Base-by-base conservation (phyloP, 768 basidiomycete species). In the Leccinum obscurum region DNA sequence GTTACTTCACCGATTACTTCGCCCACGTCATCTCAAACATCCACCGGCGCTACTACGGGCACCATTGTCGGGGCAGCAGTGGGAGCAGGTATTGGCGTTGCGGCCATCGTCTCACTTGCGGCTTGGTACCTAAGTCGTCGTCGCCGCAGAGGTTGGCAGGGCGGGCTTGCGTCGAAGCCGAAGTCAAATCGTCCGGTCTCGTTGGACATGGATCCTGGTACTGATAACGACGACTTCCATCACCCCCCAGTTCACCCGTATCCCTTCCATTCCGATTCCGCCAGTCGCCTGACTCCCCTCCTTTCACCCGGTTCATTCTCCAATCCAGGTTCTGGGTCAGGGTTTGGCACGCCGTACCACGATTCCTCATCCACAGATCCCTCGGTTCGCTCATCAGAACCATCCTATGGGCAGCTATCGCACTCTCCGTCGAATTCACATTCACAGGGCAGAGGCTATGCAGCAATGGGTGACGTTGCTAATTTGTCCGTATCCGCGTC, bases 71-170 rank as follows among this genome's bases (percentile, higher is more conserved):
- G 75, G 52, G 60, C 62, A 51, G 82, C 82, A 10, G 77, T 85
- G 41, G 85, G 85, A 51, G 79, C 73, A 32, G 69, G 87, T 32
- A 62, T 85, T 37, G 84, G 84, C 58, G 66, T 86, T 22, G 80
- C 83, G n/a, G 78, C 79, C 15, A 67, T 81, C 24, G 73, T 83
- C 30, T 80, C 81, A 3, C 72, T 88, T 17, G 81, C 77, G 8
- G 66, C 84, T 9, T 86, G 83, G 69, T 84, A 78, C 74, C 64
- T 86, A 15, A 75, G 66, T 50, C 71, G 70, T 28, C 64, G 70
- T 51, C 70, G 66, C 56, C 66, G 57, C 24, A 52, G 58, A 3
- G 62, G 59, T 35, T 60, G 63, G 37, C 59, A 73, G 66, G 70
- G 81, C 64, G 75, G 64, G 58, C 58, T 70, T 26, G 67, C 66